These are phyloP conservation scores for Pichia occidentalis DNA, from an alignment of 805 yeast genomes.

Conservation along the genomic window DNA sequence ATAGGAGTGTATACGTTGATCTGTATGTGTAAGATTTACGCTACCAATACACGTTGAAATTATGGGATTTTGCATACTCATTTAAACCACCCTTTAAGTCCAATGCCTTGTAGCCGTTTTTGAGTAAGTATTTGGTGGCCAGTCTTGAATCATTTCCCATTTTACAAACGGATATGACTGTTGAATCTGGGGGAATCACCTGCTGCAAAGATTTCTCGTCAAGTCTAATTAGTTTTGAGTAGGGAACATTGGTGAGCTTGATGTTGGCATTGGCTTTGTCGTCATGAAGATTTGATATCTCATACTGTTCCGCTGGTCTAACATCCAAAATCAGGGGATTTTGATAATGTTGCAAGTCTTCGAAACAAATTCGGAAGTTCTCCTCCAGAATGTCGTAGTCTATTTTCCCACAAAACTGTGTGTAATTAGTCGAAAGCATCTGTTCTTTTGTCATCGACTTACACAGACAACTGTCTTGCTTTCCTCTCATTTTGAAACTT, in stretches of 20 bases:
- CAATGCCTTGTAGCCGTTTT: slow-evolving; percentile 44
- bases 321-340: slow-evolving; percentile 55
- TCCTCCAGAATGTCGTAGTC: slow-evolving; percentile 39
- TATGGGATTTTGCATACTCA: slow-evolving; percentile 12
- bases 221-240: slow-evolving; percentile 38
- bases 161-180: slow-evolving; percentile 65
- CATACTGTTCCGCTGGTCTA: slow-evolving; percentile 71
- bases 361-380: slow-evolving; percentile 42
- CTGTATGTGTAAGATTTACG: slow-evolving; percentile 23
- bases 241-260: slow-evolving; percentile 47
- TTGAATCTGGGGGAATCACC: slow-evolving; percentile 7
- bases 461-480: slow-evolving; percentile 59
- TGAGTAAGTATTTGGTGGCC: slow-evolving; percentile 54
- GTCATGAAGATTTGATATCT: slow-evolving; percentile 52
- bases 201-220: slow-evolving; percentile 15
- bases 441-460: slow-evolving; percentile 50
- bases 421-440: slow-evolving; percentile 53
- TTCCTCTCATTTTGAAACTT: slow-evolving; percentile 71
- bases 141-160: slow-evolving; percentile 87
- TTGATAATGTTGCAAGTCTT: slow-evolving; percentile 25
- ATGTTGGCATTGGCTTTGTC: slow-evolving; percentile 26
- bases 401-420: slow-evolving; percentile 66
- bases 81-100: slow-evolving; percentile 76
- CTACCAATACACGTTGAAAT: slow-evolving; percentile 22
- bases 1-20: slow-evolving; percentile 39